Evolutionary conservation across 805 yeast species (phyloP).

Genomic region (Teunomyces pallodes): DNA sequence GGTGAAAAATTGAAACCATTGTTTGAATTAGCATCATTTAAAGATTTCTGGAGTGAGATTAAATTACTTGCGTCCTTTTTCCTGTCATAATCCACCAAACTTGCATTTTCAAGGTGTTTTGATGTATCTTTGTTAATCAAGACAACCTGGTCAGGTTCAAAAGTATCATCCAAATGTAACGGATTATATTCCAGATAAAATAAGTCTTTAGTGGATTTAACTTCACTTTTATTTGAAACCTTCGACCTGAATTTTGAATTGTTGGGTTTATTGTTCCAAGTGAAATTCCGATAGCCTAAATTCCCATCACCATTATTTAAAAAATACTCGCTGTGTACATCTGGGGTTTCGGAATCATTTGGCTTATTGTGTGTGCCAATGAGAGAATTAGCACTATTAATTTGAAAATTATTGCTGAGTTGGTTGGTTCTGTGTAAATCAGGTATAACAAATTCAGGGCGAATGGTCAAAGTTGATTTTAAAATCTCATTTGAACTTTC

Average conservation of each 20-base stretch:
- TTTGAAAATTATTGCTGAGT: too few relatives aligned
- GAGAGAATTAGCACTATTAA: too few relatives aligned
- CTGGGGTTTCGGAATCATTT: background rate
- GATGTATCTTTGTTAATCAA: background rate
- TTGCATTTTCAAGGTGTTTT: background rate
- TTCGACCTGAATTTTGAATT: background rate
- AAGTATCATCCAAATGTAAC: background rate
- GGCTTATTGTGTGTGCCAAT: too few relatives aligned
- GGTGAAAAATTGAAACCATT: background rate
- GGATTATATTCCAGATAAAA: too few relatives aligned
- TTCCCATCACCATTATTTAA: background rate
- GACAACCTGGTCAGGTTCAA: background rate
- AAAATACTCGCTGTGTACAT: background rate
- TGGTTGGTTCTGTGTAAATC: too few relatives aligned
- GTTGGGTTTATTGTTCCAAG: background rate
- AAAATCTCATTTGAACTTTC: too few relatives aligned
- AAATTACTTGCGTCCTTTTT: background rate
- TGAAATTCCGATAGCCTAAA: background rate
- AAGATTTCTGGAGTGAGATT: background rate
- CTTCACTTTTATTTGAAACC: background rate
- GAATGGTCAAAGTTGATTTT: too few relatives aligned
- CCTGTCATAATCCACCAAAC: background rate
- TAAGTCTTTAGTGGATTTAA: background rate
- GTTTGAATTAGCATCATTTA: background rate
- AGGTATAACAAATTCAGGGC: too few relatives aligned